Percentiles rank a stretch among this genome's conserved stretches.
These are phyloP conservation scores for Pythium graminicola DNA, from an alignment of 352 stramenopile species.

Conservation along the genomic window DNA sequence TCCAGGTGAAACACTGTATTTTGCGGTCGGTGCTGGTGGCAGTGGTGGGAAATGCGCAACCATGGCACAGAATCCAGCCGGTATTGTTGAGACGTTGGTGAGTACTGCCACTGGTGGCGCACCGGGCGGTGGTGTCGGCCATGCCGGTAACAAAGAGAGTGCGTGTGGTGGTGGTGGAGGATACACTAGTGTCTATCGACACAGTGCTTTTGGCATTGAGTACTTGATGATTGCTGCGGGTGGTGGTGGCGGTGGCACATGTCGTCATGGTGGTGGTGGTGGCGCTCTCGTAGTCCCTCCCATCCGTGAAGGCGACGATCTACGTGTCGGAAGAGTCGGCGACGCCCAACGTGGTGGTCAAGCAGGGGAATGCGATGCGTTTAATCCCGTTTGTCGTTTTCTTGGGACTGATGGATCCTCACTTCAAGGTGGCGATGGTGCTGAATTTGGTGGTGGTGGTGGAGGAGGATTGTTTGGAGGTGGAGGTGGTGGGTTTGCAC, in stretches of 20 bases:
- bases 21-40: constrained; percentile 46
- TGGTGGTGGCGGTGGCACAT: constrained; percentile 62
- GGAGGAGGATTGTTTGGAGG: constrained; percentile 61
- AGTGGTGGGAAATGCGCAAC: constrained; percentile 35
- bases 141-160: constrained; percentile 64
- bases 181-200: constrained; percentile 62
- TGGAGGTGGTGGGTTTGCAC: constrained; percentile 58
- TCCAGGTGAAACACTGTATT: constrained; percentile 65
- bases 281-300: constrained; percentile 21
- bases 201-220: constrained; percentile 57
- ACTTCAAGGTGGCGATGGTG: constrained; percentile 57
- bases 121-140: constrained; percentile 48
- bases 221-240: constrained; percentile 60
- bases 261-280: constrained; percentile 50
- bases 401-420: constrained; percentile 36
- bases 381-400: constrained; percentile 64
- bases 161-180: constrained; percentile 61
- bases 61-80: constrained; percentile 29
- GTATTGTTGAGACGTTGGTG: constrained; percentile 35
- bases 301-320: constrained; percentile 35
- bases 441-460: constrained; percentile 65
- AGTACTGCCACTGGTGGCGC: constrained; percentile 35
- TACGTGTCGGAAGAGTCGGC: constrained; percentile 44
- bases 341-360: constrained; percentile 31
- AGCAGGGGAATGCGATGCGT: constrained; percentile 45